phyloP scores from a whole-genome alignment of 2,329 filamentous ascomycete species.

The Plectosphaerella sp. region DNA sequence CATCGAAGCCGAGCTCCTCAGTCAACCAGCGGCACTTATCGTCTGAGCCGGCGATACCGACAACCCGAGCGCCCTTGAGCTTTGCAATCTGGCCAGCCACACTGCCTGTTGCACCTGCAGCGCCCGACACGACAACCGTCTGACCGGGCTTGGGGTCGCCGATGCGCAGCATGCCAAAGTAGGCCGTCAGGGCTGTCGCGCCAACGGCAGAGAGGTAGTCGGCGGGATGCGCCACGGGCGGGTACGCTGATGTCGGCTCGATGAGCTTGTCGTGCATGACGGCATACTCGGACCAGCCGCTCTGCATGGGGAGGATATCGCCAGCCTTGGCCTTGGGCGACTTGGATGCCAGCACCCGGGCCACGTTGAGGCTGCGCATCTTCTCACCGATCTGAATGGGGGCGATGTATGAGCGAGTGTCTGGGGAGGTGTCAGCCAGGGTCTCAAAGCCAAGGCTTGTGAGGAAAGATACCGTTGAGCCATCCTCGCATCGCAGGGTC shows the following conservation, averaged over 20 bases:
- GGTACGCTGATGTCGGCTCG: slow-evolving; percentile 33
- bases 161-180: slow-evolving; percentile 68
- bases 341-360: slow-evolving; percentile 58
- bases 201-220: slow-evolving; percentile 62
- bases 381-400: slow-evolving; percentile 63
- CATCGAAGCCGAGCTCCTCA: slow-evolving; percentile 62
- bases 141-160: slow-evolving; percentile 65
- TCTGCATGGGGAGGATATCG: slow-evolving; percentile 47
- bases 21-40: slow-evolving; percentile 65
- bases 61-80: slow-evolving; percentile 57
- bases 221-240: slow-evolving; percentile 38
- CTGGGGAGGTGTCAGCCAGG: slow-evolving; percentile 17
- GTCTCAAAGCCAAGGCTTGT: neutral
- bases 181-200: slow-evolving; percentile 69
- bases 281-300: slow-evolving; percentile 65
- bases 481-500: slow-evolving; percentile 76
- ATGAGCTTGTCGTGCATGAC: slow-evolving; percentile 50
- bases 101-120: slow-evolving; percentile 73
- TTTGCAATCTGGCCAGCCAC: slow-evolving; percentile 77
- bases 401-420: slow-evolving; percentile 56
- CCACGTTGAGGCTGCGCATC: slow-evolving; percentile 62
- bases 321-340: slow-evolving; percentile 50
- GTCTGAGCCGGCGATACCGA: slow-evolving; percentile 62
- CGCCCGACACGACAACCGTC: slow-evolving; percentile 72
- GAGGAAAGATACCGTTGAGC: slow-evolving; percentile 47